These are phyloP conservation scores for Monilinia laxa DNA, from an alignment of 2,329 filamentous ascomycete genomes.

Conservation along the genomic window DNA sequence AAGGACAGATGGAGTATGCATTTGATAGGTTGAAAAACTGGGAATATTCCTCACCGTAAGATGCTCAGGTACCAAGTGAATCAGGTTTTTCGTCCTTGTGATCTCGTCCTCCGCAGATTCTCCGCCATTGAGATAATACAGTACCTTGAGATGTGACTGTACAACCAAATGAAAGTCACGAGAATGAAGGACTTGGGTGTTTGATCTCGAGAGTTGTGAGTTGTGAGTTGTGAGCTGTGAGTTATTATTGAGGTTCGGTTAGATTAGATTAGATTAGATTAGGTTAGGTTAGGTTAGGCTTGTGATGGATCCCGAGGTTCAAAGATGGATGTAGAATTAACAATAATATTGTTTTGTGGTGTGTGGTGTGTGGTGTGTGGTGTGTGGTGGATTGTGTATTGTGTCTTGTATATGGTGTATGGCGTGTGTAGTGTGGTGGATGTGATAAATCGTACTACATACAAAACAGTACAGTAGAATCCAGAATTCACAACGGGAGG, in stretches of 20 bases:
- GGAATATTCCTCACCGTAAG: conserved; percentile 21
- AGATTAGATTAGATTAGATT: no score
- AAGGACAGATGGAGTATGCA: conserved; percentile 15
- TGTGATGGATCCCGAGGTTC: no score
- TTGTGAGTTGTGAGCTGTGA: background rate
- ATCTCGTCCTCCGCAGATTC: conserved; percentile 11
- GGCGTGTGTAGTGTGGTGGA: no score
- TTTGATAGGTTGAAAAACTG: conserved; percentile 4
- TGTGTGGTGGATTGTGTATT: no score
- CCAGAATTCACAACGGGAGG: no score
- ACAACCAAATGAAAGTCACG: conserved; percentile 7
- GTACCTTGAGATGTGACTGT: background rate
- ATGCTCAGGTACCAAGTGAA: conserved; percentile 3
- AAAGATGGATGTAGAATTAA: no score
- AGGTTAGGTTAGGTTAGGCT: no score
- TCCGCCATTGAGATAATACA: background rate
- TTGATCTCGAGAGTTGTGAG: conserved; percentile 9
- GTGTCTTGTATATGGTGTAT: no score
- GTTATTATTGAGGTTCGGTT: background rate
- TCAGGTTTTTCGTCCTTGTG: conserved; percentile 7
- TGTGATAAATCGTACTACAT: background rate
- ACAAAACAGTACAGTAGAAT: no score
- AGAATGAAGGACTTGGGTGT: background rate
- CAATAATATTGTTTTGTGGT: no score
- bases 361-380: no score